Evolutionary conservation across 2,329 filamentous ascomycete genomes (phyloP).

Genomic region (Ascochyta fabae): DNA sequence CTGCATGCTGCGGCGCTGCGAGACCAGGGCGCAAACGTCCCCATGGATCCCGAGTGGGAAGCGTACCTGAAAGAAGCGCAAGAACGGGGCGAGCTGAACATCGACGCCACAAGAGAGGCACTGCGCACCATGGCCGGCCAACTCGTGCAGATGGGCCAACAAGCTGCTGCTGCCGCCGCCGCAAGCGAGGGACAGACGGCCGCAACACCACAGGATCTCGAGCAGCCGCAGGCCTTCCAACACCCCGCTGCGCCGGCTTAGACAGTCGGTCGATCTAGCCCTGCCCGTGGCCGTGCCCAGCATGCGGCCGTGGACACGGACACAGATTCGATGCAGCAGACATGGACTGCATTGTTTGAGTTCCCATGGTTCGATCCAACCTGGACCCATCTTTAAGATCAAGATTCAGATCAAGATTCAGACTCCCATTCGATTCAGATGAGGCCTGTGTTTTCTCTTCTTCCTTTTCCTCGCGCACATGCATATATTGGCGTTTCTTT

Average conservation of each 20-base stretch:
- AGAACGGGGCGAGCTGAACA: slow-evolving; percentile 61
- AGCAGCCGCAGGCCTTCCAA: slow-evolving; percentile 8
- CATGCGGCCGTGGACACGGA: too few species aligned
- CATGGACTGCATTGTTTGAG: too few species aligned
- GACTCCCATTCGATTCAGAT: too few species aligned
- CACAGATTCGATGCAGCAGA: too few species aligned
- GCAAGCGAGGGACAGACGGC: background rate
- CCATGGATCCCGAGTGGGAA: slow-evolving; percentile 75
- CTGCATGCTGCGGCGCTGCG: slow-evolving; percentile 68
- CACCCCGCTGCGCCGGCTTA: slow-evolving; percentile 22
- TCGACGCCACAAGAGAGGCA: slow-evolving; percentile 42
- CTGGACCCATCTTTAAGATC: too few species aligned
- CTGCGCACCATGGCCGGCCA: slow-evolving; percentile 41
- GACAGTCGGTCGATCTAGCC: background rate
- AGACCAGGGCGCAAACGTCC: slow-evolving; percentile 66
- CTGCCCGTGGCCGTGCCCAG: too few species aligned
- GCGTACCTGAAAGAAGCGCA: slow-evolving; percentile 75
- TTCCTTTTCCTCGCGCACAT: background rate
- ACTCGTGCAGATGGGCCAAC: slow-evolving; percentile 33
- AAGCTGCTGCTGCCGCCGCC: slow-evolving; percentile 15
- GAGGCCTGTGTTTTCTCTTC: too few species aligned
- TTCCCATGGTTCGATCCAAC: too few species aligned
- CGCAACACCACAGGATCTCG: background rate
- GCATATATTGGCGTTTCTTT: background rate
- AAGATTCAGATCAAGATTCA: too few species aligned